Evolutionary conservation across 345 rosid genomes (phyloP).

Genomic region (Eucalyptus caleyi): DNA sequence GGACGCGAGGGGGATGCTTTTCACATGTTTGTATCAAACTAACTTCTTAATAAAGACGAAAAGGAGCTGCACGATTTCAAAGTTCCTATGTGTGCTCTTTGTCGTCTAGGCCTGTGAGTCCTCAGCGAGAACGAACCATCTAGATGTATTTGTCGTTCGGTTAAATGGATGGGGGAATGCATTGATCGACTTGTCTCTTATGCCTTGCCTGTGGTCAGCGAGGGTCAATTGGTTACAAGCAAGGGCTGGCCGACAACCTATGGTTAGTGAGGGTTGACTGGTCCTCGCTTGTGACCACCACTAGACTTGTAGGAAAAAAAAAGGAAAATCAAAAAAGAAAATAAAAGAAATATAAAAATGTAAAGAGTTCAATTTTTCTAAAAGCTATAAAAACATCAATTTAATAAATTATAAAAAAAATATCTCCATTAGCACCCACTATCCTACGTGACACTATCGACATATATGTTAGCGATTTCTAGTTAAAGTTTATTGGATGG

Average conservation of each 20-base stretch:
- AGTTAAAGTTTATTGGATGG: no score
- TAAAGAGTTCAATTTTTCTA: no score
- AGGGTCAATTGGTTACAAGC: no score
- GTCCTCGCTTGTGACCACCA: no score
- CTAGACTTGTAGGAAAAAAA: no score
- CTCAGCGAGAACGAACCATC: background rate
- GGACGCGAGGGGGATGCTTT: background rate
- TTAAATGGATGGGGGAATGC: background rate
- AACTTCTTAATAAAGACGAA: background rate
- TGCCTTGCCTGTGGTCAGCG: rapidly evolving
- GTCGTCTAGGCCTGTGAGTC: background rate
- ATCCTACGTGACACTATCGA: no score
- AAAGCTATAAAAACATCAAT: no score
- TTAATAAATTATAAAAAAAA: no score
- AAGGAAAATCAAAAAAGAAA: no score
- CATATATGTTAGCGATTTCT: no score
- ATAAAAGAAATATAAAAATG: no score
- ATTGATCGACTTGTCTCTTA: background rate
- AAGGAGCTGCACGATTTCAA: background rate
- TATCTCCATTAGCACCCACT: rapidly evolving
- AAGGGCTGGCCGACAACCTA: rapidly evolving
- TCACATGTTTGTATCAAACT: background rate
- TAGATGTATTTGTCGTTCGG: background rate
- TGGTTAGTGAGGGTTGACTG: rapidly evolving
- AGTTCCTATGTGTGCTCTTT: background rate